phyloP scores from a whole-genome alignment of 257 asterid genomes.

The Fraxinus pennsylvanica region DNA sequence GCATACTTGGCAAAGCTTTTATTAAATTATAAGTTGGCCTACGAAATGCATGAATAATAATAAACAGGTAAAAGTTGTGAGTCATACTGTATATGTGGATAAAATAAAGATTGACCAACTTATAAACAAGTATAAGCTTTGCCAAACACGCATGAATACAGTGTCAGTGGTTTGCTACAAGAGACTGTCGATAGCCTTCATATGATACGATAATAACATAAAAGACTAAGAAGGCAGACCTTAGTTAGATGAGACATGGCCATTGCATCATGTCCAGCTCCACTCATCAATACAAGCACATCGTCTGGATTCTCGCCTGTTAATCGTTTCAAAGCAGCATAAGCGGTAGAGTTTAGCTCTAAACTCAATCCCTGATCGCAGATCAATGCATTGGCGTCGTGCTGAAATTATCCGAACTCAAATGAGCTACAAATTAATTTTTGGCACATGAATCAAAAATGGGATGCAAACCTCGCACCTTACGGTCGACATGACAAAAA shows the following conservation, averaged over 20 bases:
- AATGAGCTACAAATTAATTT: slow-evolving; percentile 27
- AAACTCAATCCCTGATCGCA: slow-evolving; percentile 73
- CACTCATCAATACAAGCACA: slow-evolving; percentile 85
- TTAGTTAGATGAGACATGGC: slow-evolving; percentile 93
- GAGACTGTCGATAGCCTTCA: no score
- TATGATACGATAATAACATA: no score
- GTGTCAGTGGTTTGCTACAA: no score
- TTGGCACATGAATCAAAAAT: neutral
- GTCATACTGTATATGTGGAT: no score
- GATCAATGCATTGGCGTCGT: slow-evolving; percentile 80
- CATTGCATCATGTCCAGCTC: slow-evolving; percentile 99
- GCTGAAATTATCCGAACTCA: slow-evolving; percentile 50
- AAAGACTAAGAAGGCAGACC: slow-evolving; percentile 32
- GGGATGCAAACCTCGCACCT: slow-evolving; percentile 47
- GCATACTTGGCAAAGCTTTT: no score
- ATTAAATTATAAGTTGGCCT: neutral
- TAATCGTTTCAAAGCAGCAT: slow-evolving; percentile 52
- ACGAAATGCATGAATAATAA: no score
- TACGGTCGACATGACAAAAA: slow-evolving; percentile 72
- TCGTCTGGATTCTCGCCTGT: slow-evolving; percentile 53
- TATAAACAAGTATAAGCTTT: neutral
- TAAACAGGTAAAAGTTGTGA: no score
- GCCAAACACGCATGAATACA: no score
- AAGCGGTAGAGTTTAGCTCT: slow-evolving; percentile 67
- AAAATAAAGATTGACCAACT: no score